Conservation (phyloP, 768 basidiomycete species). For the Ramaria rubella region DNA sequence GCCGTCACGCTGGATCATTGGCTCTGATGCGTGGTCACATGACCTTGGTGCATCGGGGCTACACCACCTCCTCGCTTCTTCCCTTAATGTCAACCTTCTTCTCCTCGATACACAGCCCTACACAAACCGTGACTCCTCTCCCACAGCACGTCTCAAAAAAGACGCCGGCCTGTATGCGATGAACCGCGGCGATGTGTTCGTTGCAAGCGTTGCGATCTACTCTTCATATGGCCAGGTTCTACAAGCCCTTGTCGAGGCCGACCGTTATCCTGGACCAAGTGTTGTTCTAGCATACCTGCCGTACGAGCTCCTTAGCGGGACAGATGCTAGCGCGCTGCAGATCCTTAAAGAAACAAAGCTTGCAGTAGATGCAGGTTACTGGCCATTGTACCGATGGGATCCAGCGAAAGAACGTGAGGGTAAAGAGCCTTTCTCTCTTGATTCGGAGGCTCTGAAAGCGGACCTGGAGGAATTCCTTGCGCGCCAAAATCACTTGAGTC, state of each 20-base stretch:
- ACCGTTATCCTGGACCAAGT: constrained; percentile 81
- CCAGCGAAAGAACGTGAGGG: constrained; percentile 71
- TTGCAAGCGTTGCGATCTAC: constrained; percentile 92
- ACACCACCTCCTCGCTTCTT: constrained; percentile 89
- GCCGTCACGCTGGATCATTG: constrained; percentile 90
- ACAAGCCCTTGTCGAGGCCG: constrained; percentile 87
- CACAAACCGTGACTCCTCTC: constrained; percentile 61
- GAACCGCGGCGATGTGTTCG: constrained; percentile 96
- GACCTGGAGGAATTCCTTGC: constrained; percentile 93
- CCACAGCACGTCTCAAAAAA: constrained; percentile 79
- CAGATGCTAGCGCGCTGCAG: constrained; percentile 75
- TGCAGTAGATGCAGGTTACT: constrained; percentile 93
- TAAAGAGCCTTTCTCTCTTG: constrained; percentile 84
- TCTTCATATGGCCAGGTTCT: constrained; percentile 93
- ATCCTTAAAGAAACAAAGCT: constrained; percentile 97
- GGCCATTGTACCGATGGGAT: constrained; percentile 98
- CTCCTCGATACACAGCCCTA: constrained; percentile 92
- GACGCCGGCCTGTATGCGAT: constrained; percentile 97
- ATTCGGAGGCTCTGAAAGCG: constrained; percentile 90
- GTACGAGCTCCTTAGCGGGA: constrained; percentile 40
- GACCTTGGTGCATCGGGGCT: constrained; percentile 94
- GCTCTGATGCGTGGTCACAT: constrained; percentile 97
- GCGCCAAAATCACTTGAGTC: constrained; percentile 92
- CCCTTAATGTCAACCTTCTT: constrained; percentile 89
- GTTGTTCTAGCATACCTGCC: constrained; percentile 94